Base-by-base conservation (phyloP, 139 green algal genomes). In the Asterochloris erici region DNA sequence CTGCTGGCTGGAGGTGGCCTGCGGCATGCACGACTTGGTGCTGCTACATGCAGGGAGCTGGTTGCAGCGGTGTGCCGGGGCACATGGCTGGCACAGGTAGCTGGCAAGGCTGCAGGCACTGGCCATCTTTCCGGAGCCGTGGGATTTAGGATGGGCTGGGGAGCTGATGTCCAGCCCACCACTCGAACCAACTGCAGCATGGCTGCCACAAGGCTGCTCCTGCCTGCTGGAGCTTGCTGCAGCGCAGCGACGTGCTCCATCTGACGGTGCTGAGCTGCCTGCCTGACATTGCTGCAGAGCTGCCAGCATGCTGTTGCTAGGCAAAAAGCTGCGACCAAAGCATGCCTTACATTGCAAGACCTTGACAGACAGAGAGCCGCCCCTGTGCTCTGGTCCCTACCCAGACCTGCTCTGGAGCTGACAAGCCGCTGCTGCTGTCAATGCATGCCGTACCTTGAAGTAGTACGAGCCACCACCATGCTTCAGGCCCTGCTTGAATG, bases 401-500 rank as follows among this genome's bases (percentile, higher is more conserved):
- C 21, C 2, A 9, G 19, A 71, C 10, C 10, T 2, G 19, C 19
- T 71, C 66, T 26, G 17, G 66, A 9, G 66, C 66, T 24, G 21
- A 71, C 66, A 71, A 26, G 10, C 1, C 2, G 21, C 21, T 21
- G 19, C 17, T 9, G 21, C 66, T 13, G 21, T 71, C 19, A 13
- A 71, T 9, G 21, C 73, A 11, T 64, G 60, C 13, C 14, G 64
- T 16, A 81, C 77, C 77, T 81, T 73, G 63, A 73, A 74, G 16
- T 27, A 81, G 63, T 81, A 81, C 11, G 77, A 73, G 14, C 77
- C 77, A 6, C 63, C 12, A 21, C 77, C 77, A 81, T 74, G 63
- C 63, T 81, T 81, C 6, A 73, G 10, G 79, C 85, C 85, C 14
- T 83, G 75, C 54, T 84, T 69, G 79, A 93, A 94, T 24, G 75